phyloP scores from a whole-genome alignment of 352 stramenopile species.

The Globisporangium mamillatum region DNA sequence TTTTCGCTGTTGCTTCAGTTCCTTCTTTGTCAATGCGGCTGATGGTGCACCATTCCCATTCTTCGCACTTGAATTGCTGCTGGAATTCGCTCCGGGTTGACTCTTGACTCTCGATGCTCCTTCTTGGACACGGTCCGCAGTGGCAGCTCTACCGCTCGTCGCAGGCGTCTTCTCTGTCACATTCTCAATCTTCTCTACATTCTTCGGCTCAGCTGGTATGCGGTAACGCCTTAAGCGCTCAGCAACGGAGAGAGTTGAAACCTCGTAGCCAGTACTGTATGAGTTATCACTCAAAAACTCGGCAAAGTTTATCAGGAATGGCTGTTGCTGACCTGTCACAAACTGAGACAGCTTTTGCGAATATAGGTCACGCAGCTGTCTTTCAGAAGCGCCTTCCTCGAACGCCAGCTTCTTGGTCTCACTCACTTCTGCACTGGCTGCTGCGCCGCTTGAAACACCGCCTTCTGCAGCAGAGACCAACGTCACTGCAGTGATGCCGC shows the following conservation, averaged over 20 bases:
- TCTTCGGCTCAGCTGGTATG: conserved; percentile 21
- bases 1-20: conserved; percentile 69
- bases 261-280: conserved; percentile 77
- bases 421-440: background rate
- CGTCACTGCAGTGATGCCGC: background rate
- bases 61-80: conserved; percentile 3
- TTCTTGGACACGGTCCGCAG: conserved; percentile 11
- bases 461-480: conserved; percentile 4
- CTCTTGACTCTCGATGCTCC: conserved; percentile 20
- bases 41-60: conserved; percentile 11
- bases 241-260: conserved; percentile 58
- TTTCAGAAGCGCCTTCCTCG: conserved; percentile 25
- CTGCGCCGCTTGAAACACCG: background rate
- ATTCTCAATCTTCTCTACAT: conserved; percentile 2
- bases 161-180: conserved; percentile 5
- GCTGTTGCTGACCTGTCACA: conserved; percentile 66
- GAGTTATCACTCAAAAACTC: conserved; percentile 72
- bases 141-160: background rate
- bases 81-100: conserved; percentile 16
- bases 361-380: conserved; percentile 53
- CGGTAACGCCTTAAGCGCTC: conserved; percentile 61
- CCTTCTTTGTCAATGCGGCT: conserved; percentile 52
- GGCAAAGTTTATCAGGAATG: conserved; percentile 76
- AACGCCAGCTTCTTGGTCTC: conserved; percentile 13
- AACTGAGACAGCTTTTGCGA: conserved; percentile 58